phyloP scores from a whole-genome alignment of 805 yeast species.

The Nakazawaea molendinolei region DNA sequence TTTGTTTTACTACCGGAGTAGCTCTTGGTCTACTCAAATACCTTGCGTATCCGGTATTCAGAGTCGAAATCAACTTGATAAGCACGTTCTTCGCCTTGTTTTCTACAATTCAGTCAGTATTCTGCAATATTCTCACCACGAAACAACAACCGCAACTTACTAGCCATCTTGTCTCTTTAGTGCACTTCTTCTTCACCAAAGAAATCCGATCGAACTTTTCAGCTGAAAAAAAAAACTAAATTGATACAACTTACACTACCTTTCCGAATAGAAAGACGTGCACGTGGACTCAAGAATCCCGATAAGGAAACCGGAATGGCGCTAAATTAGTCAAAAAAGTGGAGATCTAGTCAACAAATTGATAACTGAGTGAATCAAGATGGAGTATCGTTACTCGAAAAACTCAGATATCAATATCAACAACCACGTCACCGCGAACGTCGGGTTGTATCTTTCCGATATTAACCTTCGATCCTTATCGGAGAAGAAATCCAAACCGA shows the following conservation, averaged over 20 bases:
- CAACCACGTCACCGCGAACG: conserved; percentile 7
- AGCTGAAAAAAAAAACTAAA: no score
- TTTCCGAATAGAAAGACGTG: no score
- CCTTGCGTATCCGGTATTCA: conserved; percentile 83
- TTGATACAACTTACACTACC: no score
- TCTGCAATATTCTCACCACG: not conserved
- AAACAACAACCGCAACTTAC: not conserved
- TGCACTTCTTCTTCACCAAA: no score
- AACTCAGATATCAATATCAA: conserved; percentile 12
- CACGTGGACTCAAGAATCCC: no score
- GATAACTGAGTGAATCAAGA: no score
- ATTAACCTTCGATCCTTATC: conserved; percentile 12
- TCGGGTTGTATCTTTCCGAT: conserved; percentile 7
- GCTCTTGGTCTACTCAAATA: conserved; percentile 78
- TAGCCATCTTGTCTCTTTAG: conserved; percentile 5
- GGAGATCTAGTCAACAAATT: no score
- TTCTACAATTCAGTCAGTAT: conserved; percentile 23
- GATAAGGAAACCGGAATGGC: no score
- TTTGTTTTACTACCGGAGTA: conserved; percentile 70
- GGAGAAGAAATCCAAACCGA: conserved; percentile 12
- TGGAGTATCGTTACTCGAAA: conserved; percentile 12
- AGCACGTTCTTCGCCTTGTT: conserved; percentile 70
- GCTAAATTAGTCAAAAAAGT: no score
- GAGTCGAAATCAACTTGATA: conserved; percentile 81
- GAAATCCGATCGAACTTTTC: no score